Conservation (phyloP, 441 rosid species). For the Gossypium davidsonii region DNA sequence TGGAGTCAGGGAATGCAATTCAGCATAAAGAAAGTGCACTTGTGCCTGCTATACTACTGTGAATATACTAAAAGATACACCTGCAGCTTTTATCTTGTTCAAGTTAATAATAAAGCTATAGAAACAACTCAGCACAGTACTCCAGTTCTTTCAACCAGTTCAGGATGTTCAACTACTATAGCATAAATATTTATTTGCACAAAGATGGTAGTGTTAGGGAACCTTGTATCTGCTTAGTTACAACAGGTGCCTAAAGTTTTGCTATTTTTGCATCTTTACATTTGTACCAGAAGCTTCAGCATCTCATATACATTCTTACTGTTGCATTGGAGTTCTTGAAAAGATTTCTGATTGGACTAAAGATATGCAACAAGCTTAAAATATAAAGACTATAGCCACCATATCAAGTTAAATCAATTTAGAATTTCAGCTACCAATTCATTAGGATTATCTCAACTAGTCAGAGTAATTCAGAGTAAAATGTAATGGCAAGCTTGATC, state of each 20-base stretch:
- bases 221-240: background rate
- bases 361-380: background rate
- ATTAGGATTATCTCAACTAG: background rate
- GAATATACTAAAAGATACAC: background rate
- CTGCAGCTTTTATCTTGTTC: background rate
- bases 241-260: background rate
- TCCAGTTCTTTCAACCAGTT: background rate
- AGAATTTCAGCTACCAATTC: background rate
- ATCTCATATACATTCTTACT: background rate
- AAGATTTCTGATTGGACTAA: background rate
- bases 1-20: conserved; percentile 12
- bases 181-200: background rate
- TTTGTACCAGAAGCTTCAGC: background rate
- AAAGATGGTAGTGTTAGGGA: background rate
- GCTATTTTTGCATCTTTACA: background rate
- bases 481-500: background rate
- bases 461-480: background rate
- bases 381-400: background rate
- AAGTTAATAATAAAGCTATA: background rate
- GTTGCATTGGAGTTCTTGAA: background rate
- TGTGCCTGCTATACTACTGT: background rate
- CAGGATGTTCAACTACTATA: background rate
- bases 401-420: background rate
- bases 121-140: background rate
- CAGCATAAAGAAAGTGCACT: background rate